phyloP scores from a whole-genome alignment of 2,329 filamentous ascomycete genomes.

The Neodidymelliopsis sp. region DNA sequence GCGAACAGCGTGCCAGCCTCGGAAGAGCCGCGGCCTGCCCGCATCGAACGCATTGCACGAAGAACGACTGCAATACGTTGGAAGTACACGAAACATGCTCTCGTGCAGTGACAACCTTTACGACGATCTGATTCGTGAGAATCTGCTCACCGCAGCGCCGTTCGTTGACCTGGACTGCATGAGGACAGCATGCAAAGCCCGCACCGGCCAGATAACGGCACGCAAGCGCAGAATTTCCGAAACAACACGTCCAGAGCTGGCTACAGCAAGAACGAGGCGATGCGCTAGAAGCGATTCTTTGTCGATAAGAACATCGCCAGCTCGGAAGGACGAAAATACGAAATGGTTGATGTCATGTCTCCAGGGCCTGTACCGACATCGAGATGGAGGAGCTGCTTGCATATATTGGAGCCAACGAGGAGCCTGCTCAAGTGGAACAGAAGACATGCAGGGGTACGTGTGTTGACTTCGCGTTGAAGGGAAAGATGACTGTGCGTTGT shows the following conservation, averaged over 20 bases:
- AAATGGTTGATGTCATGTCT: too few relatives aligned
- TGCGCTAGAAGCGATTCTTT: neutral
- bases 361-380: neutral
- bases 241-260: neutral
- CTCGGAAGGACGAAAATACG: too few relatives aligned
- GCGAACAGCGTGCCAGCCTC: neutral
- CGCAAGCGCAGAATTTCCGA: neutral
- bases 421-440: neutral
- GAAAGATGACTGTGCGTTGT: too few relatives aligned
- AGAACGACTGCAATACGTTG: neutral
- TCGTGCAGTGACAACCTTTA: neutral
- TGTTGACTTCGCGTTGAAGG: neutral
- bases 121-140: neutral
- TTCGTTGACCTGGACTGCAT: neutral
- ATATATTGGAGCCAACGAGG: neutral
- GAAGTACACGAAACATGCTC: neutral
- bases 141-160: neutral
- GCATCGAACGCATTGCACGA: neutral
- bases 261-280: neutral
- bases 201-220: neutral
- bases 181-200: neutral
- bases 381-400: neutral
- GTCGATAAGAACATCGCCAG: too few relatives aligned
- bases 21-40: neutral
- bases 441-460: neutral